phyloP scores from a whole-genome alignment of 192 early-diverging fungal species.

The Backusella liffmaniae region DNA sequence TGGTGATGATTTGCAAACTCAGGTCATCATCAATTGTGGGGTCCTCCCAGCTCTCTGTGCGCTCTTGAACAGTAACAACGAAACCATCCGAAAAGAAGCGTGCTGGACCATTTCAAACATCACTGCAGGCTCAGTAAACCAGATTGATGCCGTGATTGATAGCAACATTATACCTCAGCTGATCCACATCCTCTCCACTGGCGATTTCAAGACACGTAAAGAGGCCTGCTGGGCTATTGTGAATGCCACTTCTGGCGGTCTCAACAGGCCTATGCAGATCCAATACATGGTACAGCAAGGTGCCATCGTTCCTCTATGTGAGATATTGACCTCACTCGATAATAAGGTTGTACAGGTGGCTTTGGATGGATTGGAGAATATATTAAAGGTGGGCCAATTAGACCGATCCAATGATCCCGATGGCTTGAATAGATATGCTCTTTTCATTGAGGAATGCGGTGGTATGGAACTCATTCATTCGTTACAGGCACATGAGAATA shows the following conservation, averaged over 20 bases:
- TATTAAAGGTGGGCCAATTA: conserved; percentile 92
- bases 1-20: conserved; percentile 97
- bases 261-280: conserved; percentile 91
- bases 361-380: conserved; percentile 97
- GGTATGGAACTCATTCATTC: conserved; percentile 96
- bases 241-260: conserved; percentile 94
- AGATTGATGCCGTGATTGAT: conserved; percentile 96
- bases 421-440: conserved; percentile 81
- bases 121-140: conserved; percentile 90
- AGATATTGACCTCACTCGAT: conserved; percentile 87
- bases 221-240: conserved; percentile 99
- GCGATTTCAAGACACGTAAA: conserved; percentile 98
- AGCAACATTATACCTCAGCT: conserved; percentile 92
- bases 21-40: conserved; percentile 91
- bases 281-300: conserved; percentile 90
- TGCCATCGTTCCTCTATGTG: conserved; percentile 93
- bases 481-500: conserved; percentile 92
- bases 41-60: conserved; percentile 76
- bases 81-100: conserved; percentile 97
- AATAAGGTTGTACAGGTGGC: conserved; percentile 97
- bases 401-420: conserved; percentile 62
- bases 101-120: conserved; percentile 99
- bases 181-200: conserved; percentile 79
- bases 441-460: conserved; percentile 89
- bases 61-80: conserved; percentile 86